phyloP scores from a whole-genome alignment of 2,329 filamentous ascomycete genomes.

The Saccharata proteae region DNA sequence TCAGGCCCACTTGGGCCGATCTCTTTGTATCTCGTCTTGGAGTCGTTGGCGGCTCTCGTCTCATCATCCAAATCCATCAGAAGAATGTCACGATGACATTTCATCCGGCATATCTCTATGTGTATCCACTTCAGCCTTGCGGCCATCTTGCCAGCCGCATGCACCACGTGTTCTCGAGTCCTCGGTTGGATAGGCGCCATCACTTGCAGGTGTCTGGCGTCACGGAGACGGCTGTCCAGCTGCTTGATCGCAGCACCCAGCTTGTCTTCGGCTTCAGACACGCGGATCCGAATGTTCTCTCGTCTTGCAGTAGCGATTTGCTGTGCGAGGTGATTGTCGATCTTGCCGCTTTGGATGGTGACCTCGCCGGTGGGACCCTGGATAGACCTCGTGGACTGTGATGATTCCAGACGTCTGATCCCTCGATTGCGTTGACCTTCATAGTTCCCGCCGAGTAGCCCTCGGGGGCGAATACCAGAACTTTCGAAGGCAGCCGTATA shows the following conservation, averaged over 20 bases:
- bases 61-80: conserved; percentile 79
- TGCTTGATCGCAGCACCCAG: conserved; percentile 61
- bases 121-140: conserved; percentile 90
- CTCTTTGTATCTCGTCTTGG: conserved; percentile 16
- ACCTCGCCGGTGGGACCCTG: conserved; percentile 64
- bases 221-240: conserved; percentile 71
- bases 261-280: conserved; percentile 71
- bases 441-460: conserved; percentile 72
- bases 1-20: conserved; percentile 2
- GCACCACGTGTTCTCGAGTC: conserved; percentile 74
- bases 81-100: conserved; percentile 81
- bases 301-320: conserved; percentile 75
- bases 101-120: conserved; percentile 84
- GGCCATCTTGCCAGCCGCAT: conserved; percentile 70
- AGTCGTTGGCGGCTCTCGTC: conserved; percentile 26
- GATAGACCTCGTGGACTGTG: conserved; percentile 43
- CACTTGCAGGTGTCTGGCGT: conserved; percentile 80
- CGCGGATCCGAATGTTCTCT: conserved; percentile 72
- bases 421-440: conserved; percentile 67
- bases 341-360: conserved; percentile 57
- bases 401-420: conserved; percentile 56
- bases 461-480: conserved; percentile 80
- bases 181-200: conserved; percentile 85
- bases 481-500: conserved; percentile 92
- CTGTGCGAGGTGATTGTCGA: conserved; percentile 70